Percentiles rank a stretch among this genome's conserved stretches.
Conservation (phyloP, 208 protist genomes). For the Acanthamoeba sp. region DNA sequence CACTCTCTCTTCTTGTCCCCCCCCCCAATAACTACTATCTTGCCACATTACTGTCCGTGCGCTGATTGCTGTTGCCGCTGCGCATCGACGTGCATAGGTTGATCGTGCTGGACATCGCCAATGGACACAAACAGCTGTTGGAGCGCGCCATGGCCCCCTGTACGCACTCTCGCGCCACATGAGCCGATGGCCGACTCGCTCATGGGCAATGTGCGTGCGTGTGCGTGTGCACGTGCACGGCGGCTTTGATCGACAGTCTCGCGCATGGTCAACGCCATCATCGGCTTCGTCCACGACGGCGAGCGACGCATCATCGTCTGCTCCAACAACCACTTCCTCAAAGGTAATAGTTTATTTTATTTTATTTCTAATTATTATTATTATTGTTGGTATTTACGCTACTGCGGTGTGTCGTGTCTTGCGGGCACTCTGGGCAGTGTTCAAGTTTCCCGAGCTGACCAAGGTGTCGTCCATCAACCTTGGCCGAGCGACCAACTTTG, state of each 20-base stretch:
- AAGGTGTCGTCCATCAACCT: background rate
- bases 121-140: background rate
- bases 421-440: background rate
- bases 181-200: too few species aligned
- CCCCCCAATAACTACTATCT: too few species aligned
- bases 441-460: background rate
- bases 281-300: background rate
- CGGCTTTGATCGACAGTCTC: background rate
- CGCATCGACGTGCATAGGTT: background rate
- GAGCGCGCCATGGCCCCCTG: too few species aligned
- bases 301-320: background rate
- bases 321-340: background rate
- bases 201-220: background rate
- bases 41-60: background rate
- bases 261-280: background rate
- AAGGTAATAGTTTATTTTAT: too few species aligned
- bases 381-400: too few species aligned
- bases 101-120: slow-evolving; percentile 12
- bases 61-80: background rate
- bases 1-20: background rate
- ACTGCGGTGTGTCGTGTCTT: background rate
- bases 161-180: too few species aligned
- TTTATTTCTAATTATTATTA: too few species aligned
- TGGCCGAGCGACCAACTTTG: background rate
- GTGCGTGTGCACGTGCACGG: background rate